phyloP scores from a whole-genome alignment of 176 grass and related monocot species.

The Cenchrus fungigraminus region DNA sequence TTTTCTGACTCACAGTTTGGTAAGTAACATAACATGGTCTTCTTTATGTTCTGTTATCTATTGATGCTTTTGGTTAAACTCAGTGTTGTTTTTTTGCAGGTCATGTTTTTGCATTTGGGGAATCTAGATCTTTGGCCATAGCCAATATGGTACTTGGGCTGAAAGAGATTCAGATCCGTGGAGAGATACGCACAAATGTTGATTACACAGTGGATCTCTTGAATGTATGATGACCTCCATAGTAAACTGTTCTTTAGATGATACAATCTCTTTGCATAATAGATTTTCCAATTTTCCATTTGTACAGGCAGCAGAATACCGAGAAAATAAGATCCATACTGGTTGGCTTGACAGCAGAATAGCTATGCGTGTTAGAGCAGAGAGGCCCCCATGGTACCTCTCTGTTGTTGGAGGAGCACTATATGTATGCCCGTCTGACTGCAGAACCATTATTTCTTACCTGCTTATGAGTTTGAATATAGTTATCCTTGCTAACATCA shows the following conservation, averaged over 20 bases:
- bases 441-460: conserved; percentile 34
- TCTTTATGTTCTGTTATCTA: conserved; percentile 10
- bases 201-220: conserved; percentile 99
- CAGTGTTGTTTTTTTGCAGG: conserved; percentile 52
- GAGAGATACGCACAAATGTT: conserved; percentile 98
- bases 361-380: conserved; percentile 98
- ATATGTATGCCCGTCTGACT: conserved; percentile 69
- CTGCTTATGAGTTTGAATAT: conserved; percentile 19
- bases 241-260: conserved; percentile 29
- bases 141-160: conserved; percentile 99
- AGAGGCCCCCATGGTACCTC: conserved; percentile 98
- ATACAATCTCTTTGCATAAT: conserved; percentile 18
- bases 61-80: conserved; percentile 38
- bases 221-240: conserved; percentile 69
- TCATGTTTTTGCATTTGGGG: conserved; percentile 99
- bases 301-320: conserved; percentile 75
- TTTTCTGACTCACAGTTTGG: conserved; percentile 99
- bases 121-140: conserved; percentile 91
- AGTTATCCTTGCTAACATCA: conserved; percentile 14
- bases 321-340: conserved; percentile 97
- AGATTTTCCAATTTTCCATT: conserved; percentile 37
- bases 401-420: conserved; percentile 96
- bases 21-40: conserved; percentile 43
- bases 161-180: conserved; percentile 98
- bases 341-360: conserved; percentile 99